phyloP scores from a whole-genome alignment of 2,329 filamentous ascomycete species.

The Esteya vermicola region DNA sequence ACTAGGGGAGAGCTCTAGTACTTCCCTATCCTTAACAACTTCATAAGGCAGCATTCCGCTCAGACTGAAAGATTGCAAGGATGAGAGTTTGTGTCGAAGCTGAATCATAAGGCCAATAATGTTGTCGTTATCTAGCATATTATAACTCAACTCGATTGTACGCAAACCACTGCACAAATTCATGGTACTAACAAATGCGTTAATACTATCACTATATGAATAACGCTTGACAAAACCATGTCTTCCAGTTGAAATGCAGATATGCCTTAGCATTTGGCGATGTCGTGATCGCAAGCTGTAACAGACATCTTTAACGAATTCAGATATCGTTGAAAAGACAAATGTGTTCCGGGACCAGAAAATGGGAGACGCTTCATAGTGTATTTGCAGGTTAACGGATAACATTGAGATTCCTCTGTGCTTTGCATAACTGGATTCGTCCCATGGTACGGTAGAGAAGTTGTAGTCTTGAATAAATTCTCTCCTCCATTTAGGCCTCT shows the following conservation, averaged over 20 bases:
- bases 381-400: no score
- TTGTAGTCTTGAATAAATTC: slow-evolving; percentile 1
- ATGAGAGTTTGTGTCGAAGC: not conserved
- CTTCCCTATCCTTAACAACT: no score
- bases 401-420: no score
- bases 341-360: slow-evolving; percentile 10
- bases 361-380: slow-evolving; percentile 4
- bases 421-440: no score
- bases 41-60: no score
- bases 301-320: slow-evolving; percentile 3
- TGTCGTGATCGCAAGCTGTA: slow-evolving; percentile 5
- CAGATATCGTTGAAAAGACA: not conserved
- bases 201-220: no score
- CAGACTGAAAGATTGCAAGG: slow-evolving; percentile 2
- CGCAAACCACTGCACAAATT: slow-evolving; percentile 4
- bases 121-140: not conserved
- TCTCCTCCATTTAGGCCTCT: not conserved
- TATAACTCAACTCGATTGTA: slow-evolving; percentile 4
- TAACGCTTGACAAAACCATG: no score
- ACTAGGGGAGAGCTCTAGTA: no score
- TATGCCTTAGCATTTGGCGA: slow-evolving; percentile 7
- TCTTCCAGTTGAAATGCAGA: slow-evolving; percentile 6
- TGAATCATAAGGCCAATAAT: not conserved
- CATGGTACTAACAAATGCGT: not conserved
- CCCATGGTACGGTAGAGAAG: no score